These are phyloP conservation scores for Verticillium albo-atrum DNA, from an alignment of 2,329 filamentous ascomycete genomes.

Conservation along the genomic window DNA sequence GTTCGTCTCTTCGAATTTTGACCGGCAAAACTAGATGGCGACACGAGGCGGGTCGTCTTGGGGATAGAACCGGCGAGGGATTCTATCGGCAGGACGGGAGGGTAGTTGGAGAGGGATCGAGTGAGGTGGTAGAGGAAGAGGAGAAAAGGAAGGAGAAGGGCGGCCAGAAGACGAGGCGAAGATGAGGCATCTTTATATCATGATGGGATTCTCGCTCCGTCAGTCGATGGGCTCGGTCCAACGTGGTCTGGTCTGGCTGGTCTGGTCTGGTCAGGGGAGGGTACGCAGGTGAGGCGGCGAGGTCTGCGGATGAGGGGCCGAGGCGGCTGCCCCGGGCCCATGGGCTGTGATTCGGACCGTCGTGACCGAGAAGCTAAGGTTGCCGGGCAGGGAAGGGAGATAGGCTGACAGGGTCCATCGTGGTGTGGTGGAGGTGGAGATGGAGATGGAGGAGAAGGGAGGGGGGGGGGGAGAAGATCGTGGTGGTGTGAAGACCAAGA, in stretches of 20 bases:
- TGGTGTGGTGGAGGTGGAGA: neutral
- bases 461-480: neutral
- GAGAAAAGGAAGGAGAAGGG: neutral
- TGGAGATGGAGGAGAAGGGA: neutral
- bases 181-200: neutral
- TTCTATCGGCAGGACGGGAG: neutral
- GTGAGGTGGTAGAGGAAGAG: neutral
- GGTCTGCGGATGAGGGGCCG: neutral
- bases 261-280: too few relatives aligned
- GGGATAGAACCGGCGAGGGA: neutral
- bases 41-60: neutral
- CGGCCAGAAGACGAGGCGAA: neutral
- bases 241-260: neutral
- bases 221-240: neutral
- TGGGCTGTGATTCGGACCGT: slow-evolving; percentile 39
- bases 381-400: slow-evolving; percentile 14
- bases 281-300: too few relatives aligned
- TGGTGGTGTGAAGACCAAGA: neutral
- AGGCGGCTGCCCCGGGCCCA: neutral
- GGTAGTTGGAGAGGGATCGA: neutral
- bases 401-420: slow-evolving; percentile 11
- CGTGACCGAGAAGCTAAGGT: slow-evolving; percentile 39
- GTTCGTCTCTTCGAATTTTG: neutral
- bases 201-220: neutral
- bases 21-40: neutral